Evolutionary conservation across 2,329 filamentous ascomycete species (phyloP).

Genomic region (Rosellinia necatrix): DNA sequence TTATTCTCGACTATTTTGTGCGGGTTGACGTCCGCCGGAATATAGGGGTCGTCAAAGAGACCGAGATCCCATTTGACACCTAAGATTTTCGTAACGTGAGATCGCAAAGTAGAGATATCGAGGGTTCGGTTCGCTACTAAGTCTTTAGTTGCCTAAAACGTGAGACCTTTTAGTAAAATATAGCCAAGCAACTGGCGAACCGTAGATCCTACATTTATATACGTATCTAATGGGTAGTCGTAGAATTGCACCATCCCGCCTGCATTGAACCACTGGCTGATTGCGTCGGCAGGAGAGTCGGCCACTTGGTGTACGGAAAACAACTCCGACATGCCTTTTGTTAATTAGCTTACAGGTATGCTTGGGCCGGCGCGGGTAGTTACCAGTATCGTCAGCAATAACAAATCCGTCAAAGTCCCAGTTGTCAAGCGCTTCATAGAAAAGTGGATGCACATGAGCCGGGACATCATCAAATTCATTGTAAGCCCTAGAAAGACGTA

Average conservation of each 20-base stretch:
- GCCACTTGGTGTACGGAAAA: slow-evolving; percentile 45
- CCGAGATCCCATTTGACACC: slow-evolving; percentile 50
- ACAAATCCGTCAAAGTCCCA: slow-evolving; percentile 49
- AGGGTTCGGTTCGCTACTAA: slow-evolving; percentile 45
- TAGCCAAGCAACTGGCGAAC: slow-evolving; percentile 37
- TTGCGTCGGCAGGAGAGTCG: slow-evolving; percentile 44
- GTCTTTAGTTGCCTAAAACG: slow-evolving; percentile 37
- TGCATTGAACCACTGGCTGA: slow-evolving; percentile 50
- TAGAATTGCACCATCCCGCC: slow-evolving; percentile 53
- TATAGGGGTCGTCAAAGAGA: slow-evolving; percentile 46
- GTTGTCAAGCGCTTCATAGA: slow-evolving; percentile 45
- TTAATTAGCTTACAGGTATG: slow-evolving; percentile 13
- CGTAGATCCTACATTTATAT: slow-evolving; percentile 41
- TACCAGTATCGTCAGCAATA: slow-evolving; percentile 49
- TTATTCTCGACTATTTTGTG: slow-evolving; percentile 43
- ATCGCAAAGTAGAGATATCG: slow-evolving; percentile 42
- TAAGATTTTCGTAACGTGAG: slow-evolving; percentile 45
- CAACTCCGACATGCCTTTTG: slow-evolving; percentile 40
- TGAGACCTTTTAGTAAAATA: slow-evolving; percentile 36
- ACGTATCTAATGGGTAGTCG: slow-evolving; percentile 47
- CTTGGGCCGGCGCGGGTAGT: not conserved
- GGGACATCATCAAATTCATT: slow-evolving; percentile 49
- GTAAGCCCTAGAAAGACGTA: slow-evolving; percentile 40
- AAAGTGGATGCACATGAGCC: slow-evolving; percentile 45
- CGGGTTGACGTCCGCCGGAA: slow-evolving; percentile 43